These are phyloP conservation scores for Circinella minor DNA, from an alignment of 371 early-diverging fungal genomes.

Conservation along the genomic window DNA sequence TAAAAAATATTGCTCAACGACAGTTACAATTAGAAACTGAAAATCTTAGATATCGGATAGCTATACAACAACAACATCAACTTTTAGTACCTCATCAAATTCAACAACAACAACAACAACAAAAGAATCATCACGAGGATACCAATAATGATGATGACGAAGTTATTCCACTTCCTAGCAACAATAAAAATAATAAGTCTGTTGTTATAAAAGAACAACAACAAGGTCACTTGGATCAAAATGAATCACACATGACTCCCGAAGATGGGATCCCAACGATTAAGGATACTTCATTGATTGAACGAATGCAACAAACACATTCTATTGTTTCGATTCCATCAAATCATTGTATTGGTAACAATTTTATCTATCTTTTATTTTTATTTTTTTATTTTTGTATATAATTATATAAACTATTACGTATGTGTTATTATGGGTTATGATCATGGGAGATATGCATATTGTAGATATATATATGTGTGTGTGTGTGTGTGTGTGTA, in stretches of 20 bases:
- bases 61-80: conserved; percentile 46
- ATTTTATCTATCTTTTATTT: not conserved
- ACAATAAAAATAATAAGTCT: not conserved
- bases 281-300: conserved; percentile 22
- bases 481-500: no score
- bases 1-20: conserved; percentile 43
- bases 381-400: not conserved
- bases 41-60: conserved; percentile 41
- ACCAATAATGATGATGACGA: conserved; percentile 1
- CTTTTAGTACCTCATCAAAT: conserved; percentile 15
- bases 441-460: no score
- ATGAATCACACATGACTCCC: conserved; percentile 22
- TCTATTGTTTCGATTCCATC: conserved; percentile 20
- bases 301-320: conserved; percentile 22
- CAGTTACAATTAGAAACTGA: conserved; percentile 48
- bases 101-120: conserved; percentile 8
- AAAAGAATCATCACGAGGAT: not conserved
- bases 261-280: conserved; percentile 31
- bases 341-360: conserved; percentile 20
- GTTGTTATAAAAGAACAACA: conserved; percentile 2
- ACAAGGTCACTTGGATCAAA: conserved; percentile 9
- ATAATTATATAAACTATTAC: no score
- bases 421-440: no score
- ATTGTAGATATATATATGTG: no score
- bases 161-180: conserved; percentile 13